Percentiles rank a stretch among this genome's conserved stretches.
Conservation (phyloP, 2,329 filamentous ascomycete species). For the Akanthomyces dipterigenus region DNA sequence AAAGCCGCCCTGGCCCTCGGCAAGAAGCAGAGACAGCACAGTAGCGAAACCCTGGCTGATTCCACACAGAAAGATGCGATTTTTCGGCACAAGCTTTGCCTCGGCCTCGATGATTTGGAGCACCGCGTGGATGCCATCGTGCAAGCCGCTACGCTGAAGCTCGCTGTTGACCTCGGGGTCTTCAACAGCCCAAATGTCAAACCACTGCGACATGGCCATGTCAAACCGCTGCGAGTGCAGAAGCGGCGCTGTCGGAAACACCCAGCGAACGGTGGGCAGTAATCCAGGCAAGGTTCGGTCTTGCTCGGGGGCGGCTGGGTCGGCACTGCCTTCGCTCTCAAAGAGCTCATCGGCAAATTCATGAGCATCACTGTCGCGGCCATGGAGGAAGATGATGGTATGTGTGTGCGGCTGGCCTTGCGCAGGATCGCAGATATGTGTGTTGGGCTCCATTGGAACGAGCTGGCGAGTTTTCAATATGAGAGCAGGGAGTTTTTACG, state of each 20-base stretch:
- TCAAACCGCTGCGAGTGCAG: background rate
- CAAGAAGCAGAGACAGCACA: background rate
- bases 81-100: background rate
- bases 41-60: constrained; percentile 5
- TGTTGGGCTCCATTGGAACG: background rate
- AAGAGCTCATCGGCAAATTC: constrained; percentile 41
- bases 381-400: constrained; percentile 42
- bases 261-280: background rate
- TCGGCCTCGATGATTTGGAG: background rate
- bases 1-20: background rate
- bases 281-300: background rate
- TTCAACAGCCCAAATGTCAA: constrained; percentile 1
- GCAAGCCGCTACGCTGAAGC: background rate
- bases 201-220: background rate
- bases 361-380: constrained; percentile 37
- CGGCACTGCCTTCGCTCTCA: constrained; percentile 14
- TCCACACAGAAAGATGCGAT: background rate
- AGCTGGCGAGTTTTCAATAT: no score
- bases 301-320: background rate
- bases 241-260: background rate
- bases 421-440: background rate
- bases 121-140: background rate
- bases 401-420: constrained; percentile 18
- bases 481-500: no score
- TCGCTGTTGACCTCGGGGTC: background rate